phyloP scores from a whole-genome alignment of 805 yeast genomes.

The Kuraishia cidri region DNA sequence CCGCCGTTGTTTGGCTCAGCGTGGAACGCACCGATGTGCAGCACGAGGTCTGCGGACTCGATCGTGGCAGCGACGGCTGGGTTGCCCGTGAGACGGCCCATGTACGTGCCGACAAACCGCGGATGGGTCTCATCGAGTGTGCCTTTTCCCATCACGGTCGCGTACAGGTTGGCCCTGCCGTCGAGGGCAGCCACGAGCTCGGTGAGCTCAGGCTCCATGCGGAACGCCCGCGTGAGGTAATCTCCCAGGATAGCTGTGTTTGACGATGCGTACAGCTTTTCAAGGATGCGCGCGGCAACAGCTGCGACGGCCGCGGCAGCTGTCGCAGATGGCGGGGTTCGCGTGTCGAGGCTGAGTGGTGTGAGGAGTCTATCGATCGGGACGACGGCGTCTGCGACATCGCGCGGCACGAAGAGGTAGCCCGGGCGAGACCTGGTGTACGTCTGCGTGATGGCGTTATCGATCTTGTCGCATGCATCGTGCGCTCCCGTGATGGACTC shows the following conservation, averaged over 20 bases:
- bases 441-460: conserved; percentile 50
- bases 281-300: conserved; percentile 22
- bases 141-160: conserved; percentile 29
- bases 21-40: conserved; percentile 58
- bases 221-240: conserved; percentile 28
- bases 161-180: conserved; percentile 27
- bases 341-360: conserved; percentile 15
- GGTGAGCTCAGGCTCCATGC: conserved; percentile 19
- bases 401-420: conserved; percentile 69
- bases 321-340: conserved; percentile 4
- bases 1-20: conserved; percentile 62
- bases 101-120: conserved; percentile 37
- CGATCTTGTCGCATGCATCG: conserved; percentile 53
- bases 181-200: conserved; percentile 20
- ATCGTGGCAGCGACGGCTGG: conserved; percentile 22
- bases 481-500: conserved; percentile 35
- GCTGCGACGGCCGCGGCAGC: conserved; percentile 13
- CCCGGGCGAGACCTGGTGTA: conserved; percentile 66
- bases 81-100: conserved; percentile 21
- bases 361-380: conserved; percentile 23
- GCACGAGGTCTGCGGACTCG: conserved; percentile 56
- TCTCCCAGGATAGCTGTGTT: conserved; percentile 33
- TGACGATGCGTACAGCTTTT: conserved; percentile 23
- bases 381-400: conserved; percentile 41
- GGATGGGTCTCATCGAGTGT: conserved; percentile 25